Percentiles rank a stretch among this genome's conserved stretches.
Conservation (phyloP, 1,284 basidiomycete genomes). For the Papiliotrema laurentii region DNA sequence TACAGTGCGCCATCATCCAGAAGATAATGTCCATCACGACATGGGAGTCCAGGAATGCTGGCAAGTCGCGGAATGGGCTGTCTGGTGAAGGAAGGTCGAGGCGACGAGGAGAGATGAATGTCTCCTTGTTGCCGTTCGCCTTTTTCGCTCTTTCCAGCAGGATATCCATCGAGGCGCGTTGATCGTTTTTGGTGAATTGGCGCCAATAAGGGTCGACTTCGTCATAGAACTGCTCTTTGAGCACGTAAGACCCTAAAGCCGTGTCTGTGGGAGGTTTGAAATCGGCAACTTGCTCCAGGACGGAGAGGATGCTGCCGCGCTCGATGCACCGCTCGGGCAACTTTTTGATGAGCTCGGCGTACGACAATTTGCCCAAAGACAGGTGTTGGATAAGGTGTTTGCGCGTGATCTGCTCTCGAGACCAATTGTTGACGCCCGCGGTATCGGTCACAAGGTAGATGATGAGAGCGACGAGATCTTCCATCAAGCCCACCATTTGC, state of each 20-base stretch:
- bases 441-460: conserved; percentile 84
- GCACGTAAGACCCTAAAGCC: conserved; percentile 81
- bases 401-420: conserved; percentile 63
- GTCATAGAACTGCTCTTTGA: conserved; percentile 75
- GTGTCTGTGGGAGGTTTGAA: conserved; percentile 68
- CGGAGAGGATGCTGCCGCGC: conserved; percentile 75
- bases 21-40: conserved; percentile 32
- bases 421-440: conserved; percentile 67
- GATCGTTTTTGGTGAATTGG: conserved; percentile 91
- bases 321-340: conserved; percentile 87
- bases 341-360: conserved; percentile 86
- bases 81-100: conserved; percentile 54
- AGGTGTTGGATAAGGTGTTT: conserved; percentile 89
- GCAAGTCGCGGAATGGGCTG: conserved; percentile 31
- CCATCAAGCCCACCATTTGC: conserved; percentile 71
- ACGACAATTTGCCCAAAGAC: conserved; percentile 80
- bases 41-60: conserved; percentile 30
- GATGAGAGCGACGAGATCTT: conserved; percentile 84
- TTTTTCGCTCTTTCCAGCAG: conserved; percentile 65
- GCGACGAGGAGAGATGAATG: conserved; percentile 68
- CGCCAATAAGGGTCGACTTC: conserved; percentile 95
- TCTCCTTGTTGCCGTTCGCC: conserved; percentile 53
- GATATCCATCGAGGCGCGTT: conserved; percentile 85
- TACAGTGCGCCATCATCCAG: conserved; percentile 35
- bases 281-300: conserved; percentile 71